Conservation (phyloP, 148 eudicot genomes). For the Cornus florida region DNA sequence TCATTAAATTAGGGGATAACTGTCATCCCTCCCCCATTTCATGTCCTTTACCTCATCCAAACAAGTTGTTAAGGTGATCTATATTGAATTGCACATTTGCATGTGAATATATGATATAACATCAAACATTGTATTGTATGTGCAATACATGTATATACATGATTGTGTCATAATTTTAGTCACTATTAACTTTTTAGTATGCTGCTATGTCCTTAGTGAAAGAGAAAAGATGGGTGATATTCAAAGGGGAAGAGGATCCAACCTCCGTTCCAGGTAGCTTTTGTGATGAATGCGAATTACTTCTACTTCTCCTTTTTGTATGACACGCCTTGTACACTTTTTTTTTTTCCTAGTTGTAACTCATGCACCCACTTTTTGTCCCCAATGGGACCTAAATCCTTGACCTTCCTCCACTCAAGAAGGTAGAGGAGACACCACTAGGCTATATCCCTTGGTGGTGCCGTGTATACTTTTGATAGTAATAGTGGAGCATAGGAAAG, state of each 20-base stretch:
- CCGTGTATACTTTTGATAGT: not conserved
- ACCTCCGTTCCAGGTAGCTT: slow-evolving; percentile 80
- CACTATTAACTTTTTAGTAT: not conserved
- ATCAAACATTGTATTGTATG: not conserved
- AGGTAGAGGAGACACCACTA: no score
- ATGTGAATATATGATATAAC: not conserved
- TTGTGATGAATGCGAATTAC: not conserved
- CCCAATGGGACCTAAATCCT: no score
- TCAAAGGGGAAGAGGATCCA: slow-evolving; percentile 88
- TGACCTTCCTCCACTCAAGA: no score
- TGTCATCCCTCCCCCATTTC: not conserved
- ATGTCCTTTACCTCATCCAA: not conserved
- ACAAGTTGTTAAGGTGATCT: not conserved
- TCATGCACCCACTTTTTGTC: no score
- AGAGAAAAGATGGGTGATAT: slow-evolving; percentile 87
- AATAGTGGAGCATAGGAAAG: not conserved
- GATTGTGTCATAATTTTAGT: not conserved
- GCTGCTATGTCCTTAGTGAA: slow-evolving; percentile 52
- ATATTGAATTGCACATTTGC: not conserved
- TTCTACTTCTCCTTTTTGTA: not conserved
- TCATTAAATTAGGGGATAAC: not conserved
- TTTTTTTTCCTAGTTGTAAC: no score
- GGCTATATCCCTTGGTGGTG: not conserved
- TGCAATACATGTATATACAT: not conserved
- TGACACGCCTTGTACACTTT: not conserved